Base-by-base conservation (phyloP, 2,329 filamentous ascomycete species). In the Exserohilum turcica region DNA sequence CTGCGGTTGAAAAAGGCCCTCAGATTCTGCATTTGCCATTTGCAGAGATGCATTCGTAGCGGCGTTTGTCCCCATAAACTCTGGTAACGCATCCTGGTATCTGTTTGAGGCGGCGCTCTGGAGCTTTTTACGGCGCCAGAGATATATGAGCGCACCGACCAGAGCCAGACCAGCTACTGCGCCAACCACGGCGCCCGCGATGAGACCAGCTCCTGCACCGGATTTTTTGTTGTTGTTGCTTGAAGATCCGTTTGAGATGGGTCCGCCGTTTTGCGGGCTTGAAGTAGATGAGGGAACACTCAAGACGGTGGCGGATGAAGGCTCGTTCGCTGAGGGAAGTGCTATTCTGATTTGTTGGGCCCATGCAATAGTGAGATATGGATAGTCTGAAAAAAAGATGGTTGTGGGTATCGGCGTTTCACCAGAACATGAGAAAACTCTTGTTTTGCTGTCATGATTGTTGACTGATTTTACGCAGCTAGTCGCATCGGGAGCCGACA, bases 1-100 rank as follows among this genome's bases (percentile, higher is more conserved):
- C 12, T 46, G 42, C 21, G 43, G 37, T 18, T 42, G 49, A 8
- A 52, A 48, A 6, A 42, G 32, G 1, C 43, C 29, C 38, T 51
- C 19, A 2, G 47, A 36, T 7, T 6, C n/a, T 2, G 28, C n/a
- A 5, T 13, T 8, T 6, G n/a, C 13, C 48, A 45, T 32, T 28
- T 39, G 32, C 21, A 27, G 7, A 16, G 15, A 21, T 12, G 18
- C 13, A 8, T 19, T n/a, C 1, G 9, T 18, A 24, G 24, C 6
- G 15, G 15, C 12, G n/a, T 24, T 3, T 18, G n/a, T 9, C 24
- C 40, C 5, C 21, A 52, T 35, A 6, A 31, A 42, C 15, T 42
- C 36, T 3, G 48, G 43, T 3, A 48, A 16, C 3, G 29, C 15
- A 40, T 36, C 21, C 2, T 29, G 31, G n/a, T 42, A 12, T 16